Evolutionary conservation across 2,329 filamentous ascomycete genomes (phyloP).

Genomic region (Colletotrichum phormii): DNA sequence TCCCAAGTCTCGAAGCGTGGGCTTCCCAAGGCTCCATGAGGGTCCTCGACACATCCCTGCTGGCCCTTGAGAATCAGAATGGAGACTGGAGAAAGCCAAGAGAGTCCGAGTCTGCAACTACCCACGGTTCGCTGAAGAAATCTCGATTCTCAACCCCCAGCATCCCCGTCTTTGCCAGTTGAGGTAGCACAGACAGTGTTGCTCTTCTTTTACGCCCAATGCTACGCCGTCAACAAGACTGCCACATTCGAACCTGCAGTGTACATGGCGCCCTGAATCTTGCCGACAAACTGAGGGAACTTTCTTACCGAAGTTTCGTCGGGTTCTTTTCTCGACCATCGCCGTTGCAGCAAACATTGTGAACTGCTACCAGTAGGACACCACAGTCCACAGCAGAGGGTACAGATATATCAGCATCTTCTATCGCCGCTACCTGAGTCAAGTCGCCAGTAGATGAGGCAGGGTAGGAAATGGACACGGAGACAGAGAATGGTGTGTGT

Average conservation of each 20-base stretch:
- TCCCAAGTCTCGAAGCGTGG: not conserved
- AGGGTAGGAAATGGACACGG: not conserved
- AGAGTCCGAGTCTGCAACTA: not conserved
- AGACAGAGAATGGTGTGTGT: not conserved
- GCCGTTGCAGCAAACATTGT: constrained; percentile 11
- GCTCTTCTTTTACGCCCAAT: not conserved
- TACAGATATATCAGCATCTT: not conserved
- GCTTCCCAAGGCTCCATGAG: not conserved
- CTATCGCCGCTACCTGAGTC: not conserved
- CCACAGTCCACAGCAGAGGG: not conserved
- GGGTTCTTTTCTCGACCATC: not conserved
- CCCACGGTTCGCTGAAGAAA: not conserved
- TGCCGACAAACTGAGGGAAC: not conserved
- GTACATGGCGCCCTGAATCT: not conserved
- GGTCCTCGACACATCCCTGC: not conserved
- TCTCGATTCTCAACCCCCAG: not conserved
- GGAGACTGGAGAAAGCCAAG: not conserved
- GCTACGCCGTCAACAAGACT: too few relatives aligned
- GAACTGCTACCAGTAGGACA: not conserved
- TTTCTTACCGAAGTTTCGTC: not conserved
- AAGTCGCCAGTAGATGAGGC: not conserved
- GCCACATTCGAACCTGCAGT: too few relatives aligned
- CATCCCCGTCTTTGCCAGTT: not conserved
- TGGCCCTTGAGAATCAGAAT: not conserved
- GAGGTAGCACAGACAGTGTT: not conserved